phyloP scores from a whole-genome alignment of 2,329 filamentous ascomycete species.

The Colletotrichum viniferum region DNA sequence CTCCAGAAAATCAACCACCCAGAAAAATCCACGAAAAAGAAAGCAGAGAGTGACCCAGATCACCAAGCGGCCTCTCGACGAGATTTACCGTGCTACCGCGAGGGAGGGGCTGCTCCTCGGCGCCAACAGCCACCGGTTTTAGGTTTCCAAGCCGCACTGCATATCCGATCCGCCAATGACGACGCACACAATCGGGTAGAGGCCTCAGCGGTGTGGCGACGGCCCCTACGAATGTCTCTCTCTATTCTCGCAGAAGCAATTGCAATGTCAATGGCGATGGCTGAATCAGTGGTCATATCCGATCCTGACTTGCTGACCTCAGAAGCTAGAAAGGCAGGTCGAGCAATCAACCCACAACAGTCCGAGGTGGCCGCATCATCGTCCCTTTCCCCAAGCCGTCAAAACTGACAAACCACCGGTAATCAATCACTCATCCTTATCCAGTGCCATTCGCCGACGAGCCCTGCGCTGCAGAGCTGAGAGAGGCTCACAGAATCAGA shows the following conservation, averaged over 20 bases:
- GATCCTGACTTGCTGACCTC: not conserved
- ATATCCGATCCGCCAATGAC: not conserved
- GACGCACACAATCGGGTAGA: not conserved
- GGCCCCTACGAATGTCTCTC: not conserved
- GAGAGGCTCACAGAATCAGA: not conserved
- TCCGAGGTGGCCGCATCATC: not conserved
- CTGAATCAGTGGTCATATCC: not conserved
- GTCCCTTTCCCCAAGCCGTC: not conserved
- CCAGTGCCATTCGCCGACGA: not conserved
- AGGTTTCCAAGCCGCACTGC: not conserved
- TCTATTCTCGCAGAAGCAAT: not conserved
- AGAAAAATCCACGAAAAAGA: not conserved
- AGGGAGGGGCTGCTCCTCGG: not conserved
- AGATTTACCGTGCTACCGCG: not conserved
- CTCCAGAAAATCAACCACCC: not conserved
- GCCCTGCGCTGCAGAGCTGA: not conserved
- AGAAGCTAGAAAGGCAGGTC: not conserved
- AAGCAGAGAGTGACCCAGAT: not conserved
- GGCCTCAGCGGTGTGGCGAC: not conserved
- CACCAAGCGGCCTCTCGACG: not conserved
- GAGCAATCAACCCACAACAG: not conserved
- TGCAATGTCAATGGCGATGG: not conserved
- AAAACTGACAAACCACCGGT: not conserved
- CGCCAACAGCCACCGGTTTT: constrained; percentile 4
- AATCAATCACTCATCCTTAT: not conserved